A percentile compares a stretch with the other conserved stretches of the same genome.
Conservation (phyloP, 768 basidiomycete species). For the Boletus coccyginus region DNA sequence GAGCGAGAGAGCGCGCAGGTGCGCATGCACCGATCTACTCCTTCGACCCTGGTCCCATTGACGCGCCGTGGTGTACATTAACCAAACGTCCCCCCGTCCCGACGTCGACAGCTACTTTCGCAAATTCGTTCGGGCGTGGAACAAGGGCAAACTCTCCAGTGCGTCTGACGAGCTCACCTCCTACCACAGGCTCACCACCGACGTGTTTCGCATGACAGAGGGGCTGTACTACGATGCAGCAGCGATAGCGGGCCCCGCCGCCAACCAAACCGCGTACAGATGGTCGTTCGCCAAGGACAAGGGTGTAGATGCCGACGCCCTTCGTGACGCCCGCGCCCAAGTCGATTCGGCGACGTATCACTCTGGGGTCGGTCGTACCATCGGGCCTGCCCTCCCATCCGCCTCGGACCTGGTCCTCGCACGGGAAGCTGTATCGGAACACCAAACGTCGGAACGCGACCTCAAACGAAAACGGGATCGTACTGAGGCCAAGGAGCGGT, state of each 20-base stretch:
- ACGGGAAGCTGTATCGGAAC: constrained; percentile 57
- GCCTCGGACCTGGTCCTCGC: constrained; percentile 68
- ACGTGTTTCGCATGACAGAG: constrained; percentile 30
- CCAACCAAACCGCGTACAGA: constrained; percentile 77
- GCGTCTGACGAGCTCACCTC: not conserved
- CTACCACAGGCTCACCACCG: not conserved
- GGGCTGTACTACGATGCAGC: constrained; percentile 62
- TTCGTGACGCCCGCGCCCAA: constrained; percentile 58
- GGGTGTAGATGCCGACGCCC: constrained; percentile 53
- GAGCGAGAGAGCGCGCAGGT: constrained; percentile 79
- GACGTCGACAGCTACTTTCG: constrained; percentile 70
- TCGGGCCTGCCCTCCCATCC: constrained; percentile 69
- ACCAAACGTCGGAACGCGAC: constrained; percentile 47
- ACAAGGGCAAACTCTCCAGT: constrained; percentile 73
- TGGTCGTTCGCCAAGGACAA: constrained; percentile 79
- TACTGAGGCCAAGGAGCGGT: constrained; percentile 58
- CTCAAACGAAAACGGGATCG: constrained; percentile 67
- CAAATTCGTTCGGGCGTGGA: constrained; percentile 93
- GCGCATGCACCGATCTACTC: constrained; percentile 17
- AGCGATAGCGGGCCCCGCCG: constrained; percentile 51
- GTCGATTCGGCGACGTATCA: constrained; percentile 49
- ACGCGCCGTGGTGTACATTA: constrained; percentile 2
- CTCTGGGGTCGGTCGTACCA: constrained; percentile 36
- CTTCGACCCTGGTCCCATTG: constrained; percentile 14
- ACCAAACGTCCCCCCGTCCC: not conserved